Evolutionary conservation across 768 basidiomycete genomes (phyloP).

Genomic region (Hydnomerulius pinastri): DNA sequence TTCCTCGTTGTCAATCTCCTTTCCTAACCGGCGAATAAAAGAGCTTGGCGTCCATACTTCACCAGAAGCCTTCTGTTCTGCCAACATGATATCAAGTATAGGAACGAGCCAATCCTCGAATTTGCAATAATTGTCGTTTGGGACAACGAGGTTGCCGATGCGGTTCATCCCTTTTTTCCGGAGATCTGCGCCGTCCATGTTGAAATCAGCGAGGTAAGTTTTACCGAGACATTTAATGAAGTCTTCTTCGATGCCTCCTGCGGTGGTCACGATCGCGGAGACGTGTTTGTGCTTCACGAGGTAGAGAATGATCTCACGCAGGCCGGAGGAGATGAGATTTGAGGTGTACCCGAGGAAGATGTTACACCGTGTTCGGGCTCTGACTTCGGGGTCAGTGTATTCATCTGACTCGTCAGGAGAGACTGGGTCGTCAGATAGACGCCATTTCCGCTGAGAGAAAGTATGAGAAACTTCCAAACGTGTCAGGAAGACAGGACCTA

Average conservation of each 20-base stretch:
- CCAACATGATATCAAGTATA: conserved; percentile 86
- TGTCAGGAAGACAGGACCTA: conserved; percentile 29
- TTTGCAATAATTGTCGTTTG: conserved; percentile 98
- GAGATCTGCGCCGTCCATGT: conserved; percentile 86
- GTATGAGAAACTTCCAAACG: background rate
- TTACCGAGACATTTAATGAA: conserved; percentile 98
- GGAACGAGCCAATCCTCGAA: conserved; percentile 99
- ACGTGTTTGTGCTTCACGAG: conserved; percentile 94
- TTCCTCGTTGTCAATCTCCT: conserved; percentile 96
- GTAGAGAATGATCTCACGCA: conserved; percentile 89
- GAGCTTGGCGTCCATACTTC: conserved; percentile 90
- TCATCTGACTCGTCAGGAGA: conserved; percentile 71
- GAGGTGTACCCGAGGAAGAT: conserved; percentile 98
- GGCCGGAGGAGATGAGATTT: conserved; percentile 96
- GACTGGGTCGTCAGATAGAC: conserved; percentile 83
- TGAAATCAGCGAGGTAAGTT: conserved; percentile 93
- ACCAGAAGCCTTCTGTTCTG: conserved; percentile 75
- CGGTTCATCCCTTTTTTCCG: conserved; percentile 93
- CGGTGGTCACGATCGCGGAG: conserved; percentile 90
- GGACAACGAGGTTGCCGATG: conserved; percentile 93
- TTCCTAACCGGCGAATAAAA: conserved; percentile 91
- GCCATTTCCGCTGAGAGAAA: conserved; percentile 72
- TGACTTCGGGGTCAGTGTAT: conserved; percentile 55
- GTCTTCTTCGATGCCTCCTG: conserved; percentile 98
- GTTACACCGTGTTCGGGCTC: conserved; percentile 74